Percentiles rank a stretch among this genome's conserved stretches.
Conservation (phyloP, 2,329 filamentous ascomycete species). For the Hymenoscyphus fraxineus region DNA sequence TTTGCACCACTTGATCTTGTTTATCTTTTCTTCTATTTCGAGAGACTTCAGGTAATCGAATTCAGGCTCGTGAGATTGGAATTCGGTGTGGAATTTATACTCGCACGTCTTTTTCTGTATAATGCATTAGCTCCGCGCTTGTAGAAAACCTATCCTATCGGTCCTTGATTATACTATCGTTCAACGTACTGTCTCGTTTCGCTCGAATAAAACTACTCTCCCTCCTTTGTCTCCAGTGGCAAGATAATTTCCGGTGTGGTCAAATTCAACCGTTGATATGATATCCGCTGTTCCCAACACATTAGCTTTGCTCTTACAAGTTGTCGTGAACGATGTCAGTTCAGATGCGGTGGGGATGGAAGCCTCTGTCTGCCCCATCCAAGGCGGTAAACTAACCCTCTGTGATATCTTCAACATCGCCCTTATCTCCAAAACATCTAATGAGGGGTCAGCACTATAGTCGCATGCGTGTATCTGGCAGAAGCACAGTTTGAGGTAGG, state of each 20-base stretch:
- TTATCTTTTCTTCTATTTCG: slow-evolving; percentile 99
- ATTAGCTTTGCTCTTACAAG: slow-evolving; percentile 8
- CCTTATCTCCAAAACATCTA: slow-evolving; percentile 99
- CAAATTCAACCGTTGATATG: slow-evolving; percentile 87
- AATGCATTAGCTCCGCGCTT: slow-evolving; percentile 34
- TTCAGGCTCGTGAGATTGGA: slow-evolving; percentile 98
- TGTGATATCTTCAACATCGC: slow-evolving; percentile 73
- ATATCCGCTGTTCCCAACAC: slow-evolving; percentile 63
- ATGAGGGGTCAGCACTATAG: slow-evolving; percentile 26
- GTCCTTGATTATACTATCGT: neutral
- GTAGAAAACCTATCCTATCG: neutral
- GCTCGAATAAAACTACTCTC: slow-evolving; percentile 79
- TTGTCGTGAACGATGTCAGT: neutral
- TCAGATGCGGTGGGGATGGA: neutral
- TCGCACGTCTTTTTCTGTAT: slow-evolving; percentile 98
- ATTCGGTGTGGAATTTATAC: slow-evolving; percentile 99
- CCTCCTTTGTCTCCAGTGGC: slow-evolving; percentile 89
- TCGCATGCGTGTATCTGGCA: neutral
- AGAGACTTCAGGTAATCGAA: slow-evolving; percentile 99
- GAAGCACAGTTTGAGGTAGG: slow-evolving; percentile 3
- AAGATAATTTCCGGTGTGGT: slow-evolving; percentile 85
- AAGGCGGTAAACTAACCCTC: slow-evolving; percentile 31
- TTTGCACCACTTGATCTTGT: slow-evolving; percentile 99
- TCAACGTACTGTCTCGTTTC: slow-evolving; percentile 81
- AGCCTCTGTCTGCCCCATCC: neutral